phyloP scores from a whole-genome alignment of 106 monocot genomes.

The Allium cepa region DNA sequence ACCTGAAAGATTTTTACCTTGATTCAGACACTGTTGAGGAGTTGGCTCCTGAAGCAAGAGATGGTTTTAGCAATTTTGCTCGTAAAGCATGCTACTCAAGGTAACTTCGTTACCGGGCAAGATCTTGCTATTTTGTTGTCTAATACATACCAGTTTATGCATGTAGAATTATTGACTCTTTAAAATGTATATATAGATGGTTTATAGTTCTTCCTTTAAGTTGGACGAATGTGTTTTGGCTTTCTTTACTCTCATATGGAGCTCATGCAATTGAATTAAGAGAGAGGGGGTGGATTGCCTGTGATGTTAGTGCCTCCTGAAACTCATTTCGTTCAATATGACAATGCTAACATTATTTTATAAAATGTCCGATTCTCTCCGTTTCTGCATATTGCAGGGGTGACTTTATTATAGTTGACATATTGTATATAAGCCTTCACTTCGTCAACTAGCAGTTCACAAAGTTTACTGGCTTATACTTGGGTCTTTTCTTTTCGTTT shows the following conservation, averaged over 20 bases:
- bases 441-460: too few relatives aligned
- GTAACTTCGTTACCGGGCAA: conserved; percentile 26
- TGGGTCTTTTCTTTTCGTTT: too few relatives aligned
- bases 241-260: too few relatives aligned
- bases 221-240: conserved; percentile 90
- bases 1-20: conserved; percentile 48
- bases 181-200: conserved; percentile 82
- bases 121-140: not conserved
- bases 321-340: not conserved
- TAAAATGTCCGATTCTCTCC: too few relatives aligned
- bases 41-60: conserved; percentile 18
- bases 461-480: not conserved
- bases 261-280: conserved; percentile 77
- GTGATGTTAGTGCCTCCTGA: conserved; percentile 44
- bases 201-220: conserved; percentile 81
- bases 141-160: too few relatives aligned
- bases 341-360: too few relatives aligned
- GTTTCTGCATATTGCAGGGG: too few relatives aligned
- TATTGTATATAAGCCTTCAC: too few relatives aligned
- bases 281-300: conserved; percentile 85
- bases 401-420: too few relatives aligned
- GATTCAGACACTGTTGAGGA: conserved; percentile 14
- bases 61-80: conserved; percentile 35
- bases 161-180: too few relatives aligned
- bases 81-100: conserved; percentile 39